Base-by-base conservation (phyloP, 768 basidiomycete species). In the Russula compacta region DNA sequence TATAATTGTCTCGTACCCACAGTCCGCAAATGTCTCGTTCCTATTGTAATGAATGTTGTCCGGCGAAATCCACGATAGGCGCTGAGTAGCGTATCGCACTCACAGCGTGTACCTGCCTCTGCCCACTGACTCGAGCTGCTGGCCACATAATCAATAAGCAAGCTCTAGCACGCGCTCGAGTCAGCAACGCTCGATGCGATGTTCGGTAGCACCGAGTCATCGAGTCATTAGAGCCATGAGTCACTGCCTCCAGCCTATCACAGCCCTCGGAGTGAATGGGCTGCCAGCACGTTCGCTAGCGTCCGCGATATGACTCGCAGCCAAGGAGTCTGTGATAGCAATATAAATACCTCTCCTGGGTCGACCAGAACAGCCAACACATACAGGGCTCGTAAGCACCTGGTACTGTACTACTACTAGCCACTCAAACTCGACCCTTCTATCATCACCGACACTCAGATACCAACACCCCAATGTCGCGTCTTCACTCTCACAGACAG, bases 221-320 rank as follows among this genome's bases (percentile, higher is more conserved):
- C 17, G 17, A 55, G 19, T n/a, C 43, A 50, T 15, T 10, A 15
- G 9, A 4, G 24, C 24, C 24, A 29, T 14, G 14, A 61, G 60
- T 56, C 60, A 61, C 19, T 3, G 33, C 33, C 11, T 1, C 44
- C 9, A 6, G 14, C 58, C 50, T 52, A 56, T 51, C 42, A 56
- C n/a, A 32, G 4, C 3, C 7, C 44, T 11, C 46, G n/a, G 0
- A 46, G 2, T 33, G 17, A 44, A 38, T 38, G 1, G 14, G 15
- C 11, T 19, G 17, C 48, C 19, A 49, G 49, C 49, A 43, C 60
- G 40, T 51, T 56, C 36, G 47, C 40, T 6, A 17, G 15, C 15
- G 11, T 24, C 56, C 21, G 46, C 19, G 44, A 50, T 12, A 62
- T 58, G 61, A 63, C 61, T 58, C 61, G 49, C 46, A 24, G 46